Evolutionary conservation across 1,284 basidiomycete genomes (phyloP), one percentile per base, ranked within the genome.

Genomic region (Heterobasidion occidentale): DNA sequence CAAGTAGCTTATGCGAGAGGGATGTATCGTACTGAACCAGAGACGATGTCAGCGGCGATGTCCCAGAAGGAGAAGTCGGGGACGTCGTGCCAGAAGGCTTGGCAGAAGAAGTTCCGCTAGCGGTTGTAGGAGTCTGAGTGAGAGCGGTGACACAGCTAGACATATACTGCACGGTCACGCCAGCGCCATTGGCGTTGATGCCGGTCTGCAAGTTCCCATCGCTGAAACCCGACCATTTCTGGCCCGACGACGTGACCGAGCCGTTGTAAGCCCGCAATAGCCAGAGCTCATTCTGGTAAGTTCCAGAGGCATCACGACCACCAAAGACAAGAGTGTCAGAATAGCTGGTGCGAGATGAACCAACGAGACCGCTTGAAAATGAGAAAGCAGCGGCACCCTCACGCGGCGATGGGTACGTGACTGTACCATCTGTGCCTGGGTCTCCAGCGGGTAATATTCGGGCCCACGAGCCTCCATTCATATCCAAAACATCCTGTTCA

Each of bases 321-420:
- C 89, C 89, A 63, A 88, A 92, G 11, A 92, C 79, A 51, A 92
- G 77, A n/a, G 80, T 86, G 65, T 92, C 90, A 33, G 86, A 76
- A 36, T 77, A 80, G n/a, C 64, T 63, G 36, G 64, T 67, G 20
- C 77, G 74, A 42, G 76, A 70, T 9, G 63, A 62, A 8, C 88
- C 88, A 14, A 88, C 83, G 9, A 90, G 74, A 1, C 78, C 74
- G 52, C 69, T 60, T 15, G 65, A 61, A 61, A 72, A 83, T 5
- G 86, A 80, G 46, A 89, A 66, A 2, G 79, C 84, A n/a, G 77
- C 78, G 33, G 88, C 83, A 27, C 89, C 89, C 67, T 85, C 75
- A 51, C 89, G 82, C 51, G 86, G 81, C 38, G 73, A 71, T 5
- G 87, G 89, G 63, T 77, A 86, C 27, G 75, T 63, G 6, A 70